phyloP scores from a whole-genome alignment of 1,284 basidiomycete species.

The Ganoderma meredithae region DNA sequence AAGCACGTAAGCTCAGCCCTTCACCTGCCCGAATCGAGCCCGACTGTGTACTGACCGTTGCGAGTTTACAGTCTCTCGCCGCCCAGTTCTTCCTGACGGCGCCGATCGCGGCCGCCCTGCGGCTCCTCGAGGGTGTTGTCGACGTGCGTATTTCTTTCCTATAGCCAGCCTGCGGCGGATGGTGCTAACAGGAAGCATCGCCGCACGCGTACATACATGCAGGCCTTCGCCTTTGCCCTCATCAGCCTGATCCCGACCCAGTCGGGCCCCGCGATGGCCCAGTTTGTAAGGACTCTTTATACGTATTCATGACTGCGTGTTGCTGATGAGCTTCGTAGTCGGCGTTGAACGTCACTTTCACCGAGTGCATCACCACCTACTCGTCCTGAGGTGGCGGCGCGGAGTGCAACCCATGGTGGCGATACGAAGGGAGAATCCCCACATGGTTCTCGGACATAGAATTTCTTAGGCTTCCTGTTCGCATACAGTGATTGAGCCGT shows the following conservation, averaged over 20 bases:
- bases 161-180: background rate
- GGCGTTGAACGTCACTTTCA: slow-evolving; percentile 8
- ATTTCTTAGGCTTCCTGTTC: background rate
- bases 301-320: background rate
- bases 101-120: slow-evolving; percentile 15
- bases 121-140: slow-evolving; percentile 4
- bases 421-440: background rate
- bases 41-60: background rate
- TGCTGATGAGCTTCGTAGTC: background rate
- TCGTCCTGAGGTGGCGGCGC: no score
- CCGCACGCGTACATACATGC: no score
- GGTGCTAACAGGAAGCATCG: background rate
- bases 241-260: slow-evolving; percentile 15
- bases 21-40: no score
- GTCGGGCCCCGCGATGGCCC: background rate
- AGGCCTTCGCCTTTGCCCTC: slow-evolving; percentile 9
- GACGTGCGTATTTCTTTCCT: slow-evolving; percentile 2
- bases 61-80: slow-evolving; percentile 10
- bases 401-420: no score
- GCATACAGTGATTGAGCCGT: no score
- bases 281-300: background rate
- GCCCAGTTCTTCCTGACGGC: slow-evolving; percentile 20
- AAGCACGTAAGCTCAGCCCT: slow-evolving; percentile 9
- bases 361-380: slow-evolving; percentile 10
- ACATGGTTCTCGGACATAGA: background rate